Base-by-base conservation (phyloP, 1,284 basidiomycete genomes). In the Violaceomyces palustris region DNA sequence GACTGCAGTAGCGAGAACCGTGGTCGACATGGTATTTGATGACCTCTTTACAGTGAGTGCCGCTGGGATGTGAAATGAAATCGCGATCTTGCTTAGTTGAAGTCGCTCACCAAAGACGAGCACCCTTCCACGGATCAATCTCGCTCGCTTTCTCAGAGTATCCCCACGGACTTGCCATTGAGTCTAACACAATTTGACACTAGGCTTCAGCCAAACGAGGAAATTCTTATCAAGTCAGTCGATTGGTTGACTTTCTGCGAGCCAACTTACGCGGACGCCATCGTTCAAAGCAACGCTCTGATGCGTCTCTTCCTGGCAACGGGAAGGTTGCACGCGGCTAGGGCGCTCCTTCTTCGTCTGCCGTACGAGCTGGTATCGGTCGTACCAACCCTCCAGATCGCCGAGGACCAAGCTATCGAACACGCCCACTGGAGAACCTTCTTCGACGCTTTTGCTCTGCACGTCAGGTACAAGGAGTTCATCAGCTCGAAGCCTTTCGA, bases 221-320 rank as follows among this genome's bases (percentile, higher is more conserved):
- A 62, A 24, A 46, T 86, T 36, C 78, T 98, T 8, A 79, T 96
- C 38, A 81, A 89, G 8, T 86, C 87, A 0, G 84, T 97, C 45
- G 92, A 97, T 69, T 98, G 93, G 93, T 87, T 93, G 34, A 87
- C 83, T 0, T 87, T 89, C 72, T 77, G 81, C 52, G 47, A 46
- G 8, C 39, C 54, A 6, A 75, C 74, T 15, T 60, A 51, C 23
- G 52, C 52, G 5, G 64, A 69, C 29, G 71, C 68, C 5, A 64
- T 73, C 44, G 43, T 67, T 33, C 69, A 72, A 29, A 63, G 50
- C 26, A 72, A 72, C 22, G 51, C 48, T 4, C 50, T 72, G 15
- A 57, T 61, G 25, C 56, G 69, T 31, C 50, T 62, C 12, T 69
- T 70, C 30, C 37, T 72, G 40, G 50, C 44, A 7, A 60, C 59